A percentile compares a stretch with the other conserved stretches of the same genome.
Conservation (phyloP, 495 filamentous ascomycete genomes). For the Haplographium delicatum region DNA sequence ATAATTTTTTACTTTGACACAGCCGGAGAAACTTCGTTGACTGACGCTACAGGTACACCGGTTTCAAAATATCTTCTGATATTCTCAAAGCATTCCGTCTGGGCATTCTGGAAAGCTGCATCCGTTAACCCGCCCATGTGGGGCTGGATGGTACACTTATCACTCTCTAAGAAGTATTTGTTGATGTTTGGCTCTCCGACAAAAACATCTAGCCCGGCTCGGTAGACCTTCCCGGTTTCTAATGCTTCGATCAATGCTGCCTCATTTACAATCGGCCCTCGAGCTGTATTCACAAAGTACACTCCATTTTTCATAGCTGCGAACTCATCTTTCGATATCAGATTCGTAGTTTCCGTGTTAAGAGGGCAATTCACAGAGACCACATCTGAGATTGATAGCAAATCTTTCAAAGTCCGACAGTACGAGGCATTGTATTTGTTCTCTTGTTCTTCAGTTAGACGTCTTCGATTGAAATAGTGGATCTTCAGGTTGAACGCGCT, state of each 20-base stretch:
- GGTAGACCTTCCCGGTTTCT: slow-evolving; percentile 58
- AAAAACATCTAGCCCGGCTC: slow-evolving; percentile 67
- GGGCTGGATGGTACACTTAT: slow-evolving; percentile 64
- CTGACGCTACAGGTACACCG: slow-evolving; percentile 33
- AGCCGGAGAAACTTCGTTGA: slow-evolving; percentile 11
- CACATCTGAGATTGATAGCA: slow-evolving; percentile 63
- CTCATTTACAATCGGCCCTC: slow-evolving; percentile 74
- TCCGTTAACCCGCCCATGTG: slow-evolving; percentile 61
- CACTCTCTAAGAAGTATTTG: slow-evolving; percentile 59
- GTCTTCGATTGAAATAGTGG: slow-evolving; percentile 33
- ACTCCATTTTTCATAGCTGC: slow-evolving; percentile 67
- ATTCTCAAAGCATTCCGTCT: slow-evolving; percentile 38
- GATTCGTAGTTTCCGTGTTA: slow-evolving; percentile 54
- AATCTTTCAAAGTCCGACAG: slow-evolving; percentile 58
- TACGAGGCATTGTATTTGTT: slow-evolving; percentile 47
- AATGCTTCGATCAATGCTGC: slow-evolving; percentile 62
- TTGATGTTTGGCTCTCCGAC: slow-evolving; percentile 70
- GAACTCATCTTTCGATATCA: slow-evolving; percentile 58
- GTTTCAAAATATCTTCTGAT: slow-evolving; percentile 30
- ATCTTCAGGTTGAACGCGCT: slow-evolving; percentile 44
- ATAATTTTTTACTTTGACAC: too few species aligned
- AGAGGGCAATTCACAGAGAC: slow-evolving; percentile 70
- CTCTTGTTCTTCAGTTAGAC: slow-evolving; percentile 32
- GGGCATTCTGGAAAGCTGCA: slow-evolving; percentile 29
- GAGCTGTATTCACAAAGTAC: slow-evolving; percentile 77